Evolutionary conservation across 2,329 filamentous ascomycete genomes (phyloP).

Genomic region (Stagonosporopsis vannaccii): DNA sequence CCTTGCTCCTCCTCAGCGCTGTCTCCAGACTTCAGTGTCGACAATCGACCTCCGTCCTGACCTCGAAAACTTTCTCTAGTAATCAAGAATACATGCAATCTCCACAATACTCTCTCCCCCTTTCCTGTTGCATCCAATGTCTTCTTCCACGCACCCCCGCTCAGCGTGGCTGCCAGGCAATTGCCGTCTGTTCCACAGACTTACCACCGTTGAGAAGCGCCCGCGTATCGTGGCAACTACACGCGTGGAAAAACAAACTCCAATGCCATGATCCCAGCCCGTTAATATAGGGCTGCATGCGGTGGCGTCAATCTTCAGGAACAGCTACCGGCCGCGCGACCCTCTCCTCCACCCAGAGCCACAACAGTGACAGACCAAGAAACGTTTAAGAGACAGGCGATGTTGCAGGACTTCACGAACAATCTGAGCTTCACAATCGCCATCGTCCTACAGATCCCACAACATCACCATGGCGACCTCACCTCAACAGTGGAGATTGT

Average conservation of each 20-base stretch:
- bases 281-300: constrained; percentile 10
- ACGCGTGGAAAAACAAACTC: constrained; percentile 4
- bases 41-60: too few species aligned
- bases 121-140: neutral
- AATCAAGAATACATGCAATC: neutral
- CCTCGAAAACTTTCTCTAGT: too few species aligned
- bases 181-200: constrained; percentile 5
- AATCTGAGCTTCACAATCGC: too few species aligned
- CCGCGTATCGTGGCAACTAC: constrained; percentile 5
- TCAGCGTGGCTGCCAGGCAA: neutral
- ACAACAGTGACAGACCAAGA: neutral
- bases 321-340: neutral
- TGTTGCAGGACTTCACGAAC: too few species aligned
- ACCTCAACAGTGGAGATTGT: constrained; percentile 7
- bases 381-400: too few species aligned
- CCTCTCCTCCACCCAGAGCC: neutral
- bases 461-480: constrained; percentile 12
- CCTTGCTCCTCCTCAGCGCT: too few species aligned
- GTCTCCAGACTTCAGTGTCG: neutral
- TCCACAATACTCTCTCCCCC: neutral
- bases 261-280: neutral
- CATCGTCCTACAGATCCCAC: neutral
- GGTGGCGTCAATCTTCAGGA: constrained; percentile 1
- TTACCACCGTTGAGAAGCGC: constrained; percentile 4
- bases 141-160: too few species aligned